Evolutionary conservation across 2,329 filamentous ascomycete species (phyloP).

Genomic region (Trichothecium sympodiale): DNA sequence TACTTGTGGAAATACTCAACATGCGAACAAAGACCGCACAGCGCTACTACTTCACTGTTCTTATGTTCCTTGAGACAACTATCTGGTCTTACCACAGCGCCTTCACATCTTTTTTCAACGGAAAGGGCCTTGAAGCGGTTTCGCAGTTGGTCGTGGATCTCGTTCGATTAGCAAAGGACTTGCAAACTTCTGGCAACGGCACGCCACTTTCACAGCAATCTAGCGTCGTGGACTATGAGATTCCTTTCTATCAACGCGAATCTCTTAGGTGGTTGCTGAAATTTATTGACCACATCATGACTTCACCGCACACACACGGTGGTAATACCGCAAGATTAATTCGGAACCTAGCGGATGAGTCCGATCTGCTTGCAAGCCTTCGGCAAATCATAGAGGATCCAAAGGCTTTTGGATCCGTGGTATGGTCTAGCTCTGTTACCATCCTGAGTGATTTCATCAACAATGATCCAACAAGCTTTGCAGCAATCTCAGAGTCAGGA

Average conservation of each 20-base stretch:
- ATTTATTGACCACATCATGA: constrained; percentile 94
- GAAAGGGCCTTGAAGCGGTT: constrained; percentile 79
- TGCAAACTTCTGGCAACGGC: constrained; percentile 57
- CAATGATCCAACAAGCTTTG: constrained; percentile 95
- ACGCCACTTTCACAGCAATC: constrained; percentile 62
- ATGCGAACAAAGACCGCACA: constrained; percentile 74
- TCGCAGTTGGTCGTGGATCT: constrained; percentile 77
- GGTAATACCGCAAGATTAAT: constrained; percentile 83
- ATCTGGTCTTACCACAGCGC: constrained; percentile 79
- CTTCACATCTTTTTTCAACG: constrained; percentile 70
- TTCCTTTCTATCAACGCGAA: constrained; percentile 88
- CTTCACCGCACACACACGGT: constrained; percentile 53
- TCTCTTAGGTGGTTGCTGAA: constrained; percentile 90
- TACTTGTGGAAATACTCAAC: constrained; percentile 79
- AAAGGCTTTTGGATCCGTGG: constrained; percentile 72
- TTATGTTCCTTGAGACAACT: constrained; percentile 80
- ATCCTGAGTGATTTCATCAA: constrained; percentile 96
- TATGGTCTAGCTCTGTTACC: constrained; percentile 90
- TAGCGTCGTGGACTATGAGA: constrained; percentile 80
- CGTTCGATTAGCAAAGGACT: constrained; percentile 56
- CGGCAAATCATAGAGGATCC: constrained; percentile 74
- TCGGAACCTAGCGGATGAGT: constrained; percentile 88
- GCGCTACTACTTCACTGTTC: constrained; percentile 70
- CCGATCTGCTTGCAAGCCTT: constrained; percentile 68
- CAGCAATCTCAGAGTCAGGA: constrained; percentile 87